Percentiles rank a stretch among this genome's conserved stretches.
Evolutionary conservation across 192 early-diverging fungal species (phyloP).

Genomic region (Entomortierella chlamydospora): DNA sequence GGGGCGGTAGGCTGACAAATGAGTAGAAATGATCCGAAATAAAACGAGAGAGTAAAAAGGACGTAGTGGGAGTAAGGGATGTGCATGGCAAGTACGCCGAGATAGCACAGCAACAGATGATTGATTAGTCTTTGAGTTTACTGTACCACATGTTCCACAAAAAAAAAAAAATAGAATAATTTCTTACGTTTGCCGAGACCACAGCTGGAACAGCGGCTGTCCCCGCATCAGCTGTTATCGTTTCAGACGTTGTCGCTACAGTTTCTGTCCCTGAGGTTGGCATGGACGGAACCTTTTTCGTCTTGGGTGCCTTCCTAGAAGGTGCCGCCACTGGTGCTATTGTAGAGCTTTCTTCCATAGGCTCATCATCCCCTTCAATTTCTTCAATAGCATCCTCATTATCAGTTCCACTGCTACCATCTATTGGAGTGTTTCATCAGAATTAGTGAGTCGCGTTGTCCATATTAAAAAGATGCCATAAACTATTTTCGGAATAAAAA

Average conservation of each 20-base stretch:
- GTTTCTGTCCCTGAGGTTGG: background rate
- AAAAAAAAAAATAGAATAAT: too few species aligned
- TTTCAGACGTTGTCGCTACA: background rate
- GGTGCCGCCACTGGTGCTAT: background rate
- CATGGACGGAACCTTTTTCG: background rate
- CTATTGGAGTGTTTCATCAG: background rate
- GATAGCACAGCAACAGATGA: background rate
- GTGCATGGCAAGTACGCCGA: background rate
- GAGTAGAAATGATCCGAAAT: too few species aligned
- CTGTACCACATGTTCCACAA: slow-evolving; percentile 1
- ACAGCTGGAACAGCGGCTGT: background rate
- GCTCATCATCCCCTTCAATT: slow-evolving; percentile 6
- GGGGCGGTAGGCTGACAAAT: background rate
- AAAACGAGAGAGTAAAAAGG: too few species aligned
- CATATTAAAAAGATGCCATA: too few species aligned
- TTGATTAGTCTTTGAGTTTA: background rate
- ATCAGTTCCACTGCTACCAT: slow-evolving; percentile 2
- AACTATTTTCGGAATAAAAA: too few species aligned
- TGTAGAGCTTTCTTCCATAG: background rate
- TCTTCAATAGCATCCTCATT: slow-evolving; percentile 8
- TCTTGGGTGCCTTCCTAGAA: slow-evolving; percentile 9
- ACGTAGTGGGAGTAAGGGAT: background rate
- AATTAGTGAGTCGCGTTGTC: background rate
- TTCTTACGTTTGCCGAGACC: background rate
- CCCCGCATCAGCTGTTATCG: background rate